Evolutionary conservation across 176 grass and related monocot species (phyloP).

Genomic region (Luzula sylvatica): DNA sequence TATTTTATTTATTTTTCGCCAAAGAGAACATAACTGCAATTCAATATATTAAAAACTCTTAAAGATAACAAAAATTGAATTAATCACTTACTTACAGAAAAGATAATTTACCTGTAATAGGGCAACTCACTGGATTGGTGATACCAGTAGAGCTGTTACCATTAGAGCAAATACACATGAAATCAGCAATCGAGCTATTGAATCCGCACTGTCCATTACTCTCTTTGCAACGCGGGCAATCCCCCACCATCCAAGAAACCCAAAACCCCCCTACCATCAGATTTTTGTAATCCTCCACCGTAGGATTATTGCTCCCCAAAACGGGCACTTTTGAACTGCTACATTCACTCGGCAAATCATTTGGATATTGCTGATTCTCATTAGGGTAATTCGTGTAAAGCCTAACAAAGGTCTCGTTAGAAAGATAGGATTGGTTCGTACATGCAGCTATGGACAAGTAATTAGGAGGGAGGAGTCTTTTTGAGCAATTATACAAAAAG

Average conservation of each 20-base stretch:
- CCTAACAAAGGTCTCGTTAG: neutral
- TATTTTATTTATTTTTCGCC: no score
- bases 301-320: neutral
- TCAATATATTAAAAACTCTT: no score
- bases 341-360: slow-evolving; percentile 14
- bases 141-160: neutral
- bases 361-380: neutral
- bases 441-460: neutral
- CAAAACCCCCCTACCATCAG: slow-evolving; percentile 32
- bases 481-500: slow-evolving; percentile 28
- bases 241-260: neutral
- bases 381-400: slow-evolving; percentile 12
- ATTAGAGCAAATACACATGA: slow-evolving; percentile 26
- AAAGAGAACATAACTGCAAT: no score
- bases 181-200: neutral
- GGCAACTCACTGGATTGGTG: neutral
- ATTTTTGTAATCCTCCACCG: neutral
- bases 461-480: rapidly evolving
- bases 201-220: slow-evolving; percentile 18
- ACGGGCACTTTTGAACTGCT: slow-evolving; percentile 23
- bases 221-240: neutral
- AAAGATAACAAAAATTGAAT: no score
- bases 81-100: neutral
- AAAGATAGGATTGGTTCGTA: no score
- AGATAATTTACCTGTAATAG: neutral